Conservation (phyloP, 2,329 filamentous ascomycete species). For the Sporothrix pallida region DNA sequence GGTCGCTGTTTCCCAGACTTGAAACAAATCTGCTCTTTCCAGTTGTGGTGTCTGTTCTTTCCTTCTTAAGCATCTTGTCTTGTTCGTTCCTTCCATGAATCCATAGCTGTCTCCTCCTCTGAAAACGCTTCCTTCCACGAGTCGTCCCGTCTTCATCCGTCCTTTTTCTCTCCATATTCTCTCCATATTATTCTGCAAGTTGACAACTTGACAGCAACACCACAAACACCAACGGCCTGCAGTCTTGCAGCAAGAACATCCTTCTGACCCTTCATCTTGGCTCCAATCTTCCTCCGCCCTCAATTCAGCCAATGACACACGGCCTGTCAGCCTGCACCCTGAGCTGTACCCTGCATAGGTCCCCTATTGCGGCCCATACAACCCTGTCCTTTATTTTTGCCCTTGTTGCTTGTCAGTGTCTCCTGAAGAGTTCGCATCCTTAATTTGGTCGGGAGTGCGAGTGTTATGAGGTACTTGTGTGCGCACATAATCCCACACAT, state of each 20-base stretch:
- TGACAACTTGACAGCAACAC: neutral
- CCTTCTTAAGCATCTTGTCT: neutral
- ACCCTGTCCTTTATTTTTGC: too few species aligned
- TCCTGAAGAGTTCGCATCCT: neutral
- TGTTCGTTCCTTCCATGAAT: neutral
- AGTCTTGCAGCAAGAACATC: neutral
- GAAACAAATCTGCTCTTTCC: neutral
- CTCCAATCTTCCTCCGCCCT: constrained; percentile 5
- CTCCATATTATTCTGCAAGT: neutral
- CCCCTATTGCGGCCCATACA: constrained; percentile 1
- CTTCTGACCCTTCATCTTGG: constrained; percentile 2
- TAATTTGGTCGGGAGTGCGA: constrained; percentile 4
- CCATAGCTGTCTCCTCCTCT: neutral
- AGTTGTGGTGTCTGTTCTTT: neutral
- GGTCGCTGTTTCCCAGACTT: neutral
- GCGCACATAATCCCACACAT: too few species aligned
- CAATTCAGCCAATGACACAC: neutral
- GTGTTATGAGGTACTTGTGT: neutral
- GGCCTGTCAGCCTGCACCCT: constrained; percentile 13
- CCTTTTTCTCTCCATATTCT: neutral
- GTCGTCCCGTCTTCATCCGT: neutral
- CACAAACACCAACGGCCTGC: neutral
- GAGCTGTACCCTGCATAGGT: constrained; percentile 3
- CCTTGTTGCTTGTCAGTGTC: neutral
- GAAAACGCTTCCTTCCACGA: neutral